Evolutionary conservation across 495 filamentous ascomycete genomes (phyloP).

Genomic region (Podospora pseudopauciseta): DNA sequence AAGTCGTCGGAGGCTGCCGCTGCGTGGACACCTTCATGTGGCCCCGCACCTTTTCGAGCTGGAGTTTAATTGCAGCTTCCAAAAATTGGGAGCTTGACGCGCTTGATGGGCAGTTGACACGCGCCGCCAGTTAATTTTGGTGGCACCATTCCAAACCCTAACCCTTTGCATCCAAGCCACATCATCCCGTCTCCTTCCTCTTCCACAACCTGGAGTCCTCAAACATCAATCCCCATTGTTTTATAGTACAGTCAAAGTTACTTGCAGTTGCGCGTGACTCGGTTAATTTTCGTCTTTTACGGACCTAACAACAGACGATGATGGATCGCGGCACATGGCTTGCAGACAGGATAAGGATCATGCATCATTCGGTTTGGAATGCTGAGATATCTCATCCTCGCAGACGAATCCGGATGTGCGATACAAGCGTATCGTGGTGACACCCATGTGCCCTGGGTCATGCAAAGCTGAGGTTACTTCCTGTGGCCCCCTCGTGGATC

Average conservation of each 20-base stretch:
- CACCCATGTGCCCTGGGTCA: neutral
- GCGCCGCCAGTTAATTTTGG: too few relatives aligned
- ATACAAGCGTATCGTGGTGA: neutral
- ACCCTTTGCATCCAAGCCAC: too few relatives aligned
- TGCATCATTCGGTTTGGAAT: neutral
- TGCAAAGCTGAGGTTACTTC: neutral
- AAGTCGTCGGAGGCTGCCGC: neutral
- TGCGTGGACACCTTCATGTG: neutral
- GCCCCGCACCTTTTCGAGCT: too few relatives aligned
- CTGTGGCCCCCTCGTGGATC: neutral
- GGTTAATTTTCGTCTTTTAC: neutral
- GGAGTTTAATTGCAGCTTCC: too few relatives aligned
- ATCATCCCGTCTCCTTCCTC: too few relatives aligned
- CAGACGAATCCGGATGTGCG: neutral
- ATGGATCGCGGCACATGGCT: neutral
- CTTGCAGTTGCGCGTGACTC: neutral
- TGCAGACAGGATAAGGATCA: neutral
- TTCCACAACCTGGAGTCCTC: too few relatives aligned
- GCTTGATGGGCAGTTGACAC: too few relatives aligned
- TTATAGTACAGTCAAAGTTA: neutral
- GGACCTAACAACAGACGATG: neutral
- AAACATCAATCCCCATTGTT: neutral
- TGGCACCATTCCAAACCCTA: too few relatives aligned
- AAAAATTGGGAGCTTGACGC: too few relatives aligned
- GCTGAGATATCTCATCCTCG: neutral